Base-by-base conservation (phyloP, 2,329 filamentous ascomycete genomes). In the Colletotrichum liaoningense region DNA sequence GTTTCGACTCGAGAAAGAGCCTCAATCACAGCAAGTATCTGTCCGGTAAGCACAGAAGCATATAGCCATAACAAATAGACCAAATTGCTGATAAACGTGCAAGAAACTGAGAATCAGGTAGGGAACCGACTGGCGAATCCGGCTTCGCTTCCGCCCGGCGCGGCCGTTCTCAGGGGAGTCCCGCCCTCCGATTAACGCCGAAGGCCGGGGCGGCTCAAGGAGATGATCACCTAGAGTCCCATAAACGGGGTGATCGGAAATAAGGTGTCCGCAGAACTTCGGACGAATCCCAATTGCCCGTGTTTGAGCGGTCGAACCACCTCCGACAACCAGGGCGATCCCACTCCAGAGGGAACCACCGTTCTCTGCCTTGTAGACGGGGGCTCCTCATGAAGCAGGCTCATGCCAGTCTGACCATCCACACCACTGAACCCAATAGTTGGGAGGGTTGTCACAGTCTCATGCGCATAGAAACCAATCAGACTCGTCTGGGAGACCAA, bases 381-480 rank as follows among this genome's bases (percentile, higher is more conserved):
- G 57, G 46, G 30, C 33, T 49, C n/a, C 30, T 42, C 8, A n/a
- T 11, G 38, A n/a, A 52, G 46, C 71, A 71, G 56, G 67, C 67
- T 70, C 22, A 73, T 73, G 71, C 71, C 60, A 30, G 71, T 56
- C 19, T 55, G 14, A 14, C 22, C 35, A 42, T 22, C 38, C 46
- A 56, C 52, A 63, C 59, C 26, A 24, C 38, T 28, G 28, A 46
- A 67, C 24, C 30, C 63, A 42, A 30, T n/a, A 26, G 42, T 22
- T 9, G 35, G 30, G 35, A 68, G 55, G 49, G 35, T 55, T 73
- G 56, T 66, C 55, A 66, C 60, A 54, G 22, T 69, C 60, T 73
- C 60, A 73, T 73, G 71, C 67, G 56, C 67, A 70, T 71, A 46
- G 67, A 71, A 66, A 57, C 62, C 66, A 65, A 42, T 57, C 30